Base-by-base conservation (phyloP, 768 basidiomycete species). In the Kwoniella mangroviensis region DNA sequence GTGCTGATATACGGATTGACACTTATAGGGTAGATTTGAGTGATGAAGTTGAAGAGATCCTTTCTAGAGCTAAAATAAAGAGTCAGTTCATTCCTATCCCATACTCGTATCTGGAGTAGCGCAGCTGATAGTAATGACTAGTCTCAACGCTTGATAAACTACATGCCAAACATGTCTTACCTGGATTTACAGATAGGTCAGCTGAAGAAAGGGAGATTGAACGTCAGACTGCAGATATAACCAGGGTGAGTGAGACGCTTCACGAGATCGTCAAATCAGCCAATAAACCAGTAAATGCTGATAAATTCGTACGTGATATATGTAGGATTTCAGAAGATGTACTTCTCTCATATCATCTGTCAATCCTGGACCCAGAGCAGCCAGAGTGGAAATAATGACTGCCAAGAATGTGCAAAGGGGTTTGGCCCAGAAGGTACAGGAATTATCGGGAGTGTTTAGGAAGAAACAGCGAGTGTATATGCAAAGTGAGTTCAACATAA, bases 381-480 rank as follows among this genome's bases (percentile, higher is more conserved):
- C 73, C 3, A 65, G 73, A 42, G 78, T 83, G 11, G 87, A 90
- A 75, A 84, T 85, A 10, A 85, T 89, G 51, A 88, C 94, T 1
- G 91, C 93, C 42, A 92, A 92, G 85, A 98, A 99, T 82, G 92
- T 98, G 22, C 97, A 98, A 83, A 89, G 94, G 52, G 94, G 90
- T 22, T 88, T 99, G 63, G 97, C 97, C n/a, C 93, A 92, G 45
- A 94, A 94, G 83, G 89, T 98, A 13, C 97, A 98, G 85, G 93
- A 94, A 76, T 86, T 94, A 63, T 95, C 93, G 77, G 91, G 90
- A 22, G 86, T 89, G 13, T 98, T 99, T 81, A 89, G 97, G 72
- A 98, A 97, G 87, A 98, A 96, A 85, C 97, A 99, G 84, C 90
- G 93, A 69, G 92, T 96, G 41, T 98, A 98, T 84, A 92, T 99